Conservation (phyloP, 306 rosid genomes). For the Erythrophleum fordii region DNA sequence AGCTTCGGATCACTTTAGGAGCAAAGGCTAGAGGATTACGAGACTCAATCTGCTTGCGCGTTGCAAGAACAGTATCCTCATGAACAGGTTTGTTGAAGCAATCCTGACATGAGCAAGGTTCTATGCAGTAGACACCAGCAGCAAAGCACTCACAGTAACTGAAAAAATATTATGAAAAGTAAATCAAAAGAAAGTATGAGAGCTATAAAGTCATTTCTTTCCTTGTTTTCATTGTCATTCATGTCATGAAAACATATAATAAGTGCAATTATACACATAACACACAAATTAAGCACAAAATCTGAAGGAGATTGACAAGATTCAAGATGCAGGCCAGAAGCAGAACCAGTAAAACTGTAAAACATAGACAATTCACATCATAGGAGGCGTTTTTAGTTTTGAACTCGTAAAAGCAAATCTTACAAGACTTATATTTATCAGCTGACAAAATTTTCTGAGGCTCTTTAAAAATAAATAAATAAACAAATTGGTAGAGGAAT, state of each 20-base stretch:
- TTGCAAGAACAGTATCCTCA: conserved; percentile 75
- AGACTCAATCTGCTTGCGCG: conserved; percentile 87
- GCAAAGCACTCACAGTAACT: conserved; percentile 97
- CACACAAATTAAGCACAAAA: background rate
- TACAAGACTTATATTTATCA: background rate
- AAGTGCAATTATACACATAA: background rate
- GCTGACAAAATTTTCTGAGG: background rate
- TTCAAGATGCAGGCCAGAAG: background rate
- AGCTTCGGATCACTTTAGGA: conserved; percentile 78
- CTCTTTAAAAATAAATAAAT: background rate
- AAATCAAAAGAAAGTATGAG: background rate
- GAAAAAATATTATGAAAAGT: conserved; percentile 18
- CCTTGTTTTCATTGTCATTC: background rate
- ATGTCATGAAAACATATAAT: background rate
- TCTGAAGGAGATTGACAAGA: conserved; percentile 7
- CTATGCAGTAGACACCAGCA: conserved; percentile 90
- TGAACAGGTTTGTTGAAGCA: conserved; percentile 88
- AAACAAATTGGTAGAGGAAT: background rate
- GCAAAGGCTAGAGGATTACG: conserved; percentile 94
- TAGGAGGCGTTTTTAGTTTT: background rate
- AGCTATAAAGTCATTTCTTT: background rate
- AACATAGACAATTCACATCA: conserved; percentile 1
- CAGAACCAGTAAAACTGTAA: conserved; percentile 14
- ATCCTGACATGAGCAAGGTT: conserved; percentile 80
- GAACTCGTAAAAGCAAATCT: background rate